Percentiles rank a stretch among this genome's conserved stretches.
phyloP scores from a whole-genome alignment of 805 yeast genomes.

The Spathaspora arborariae region DNA sequence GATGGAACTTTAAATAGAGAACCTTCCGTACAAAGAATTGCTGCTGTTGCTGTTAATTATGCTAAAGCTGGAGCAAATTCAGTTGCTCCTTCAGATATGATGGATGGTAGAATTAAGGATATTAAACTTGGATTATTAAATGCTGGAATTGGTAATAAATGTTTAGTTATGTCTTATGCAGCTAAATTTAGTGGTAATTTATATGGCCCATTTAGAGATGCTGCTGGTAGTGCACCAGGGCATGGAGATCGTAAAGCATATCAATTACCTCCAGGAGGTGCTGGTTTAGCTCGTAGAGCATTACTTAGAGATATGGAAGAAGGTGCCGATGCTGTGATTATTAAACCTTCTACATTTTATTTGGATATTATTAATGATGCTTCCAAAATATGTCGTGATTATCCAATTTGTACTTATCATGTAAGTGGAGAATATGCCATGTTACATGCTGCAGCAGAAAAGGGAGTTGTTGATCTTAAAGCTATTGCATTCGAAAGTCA shows the following conservation, averaged over 20 bases:
- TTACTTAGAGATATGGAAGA: constrained; percentile 79
- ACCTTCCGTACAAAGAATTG: constrained; percentile 72
- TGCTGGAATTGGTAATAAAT: constrained; percentile 79
- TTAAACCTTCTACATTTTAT: constrained; percentile 94
- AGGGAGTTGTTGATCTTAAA: constrained; percentile 85
- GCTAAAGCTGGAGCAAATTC: constrained; percentile 95
- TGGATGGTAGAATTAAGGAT: constrained; percentile 88
- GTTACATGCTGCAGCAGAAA: constrained; percentile 97
- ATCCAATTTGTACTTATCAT: constrained; percentile 92
- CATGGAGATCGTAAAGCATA: constrained; percentile 90
- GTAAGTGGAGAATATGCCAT: constrained; percentile 97
- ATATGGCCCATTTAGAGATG: constrained; percentile 97
- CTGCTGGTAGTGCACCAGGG: constrained; percentile 88
- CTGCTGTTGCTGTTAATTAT: constrained; percentile 92
- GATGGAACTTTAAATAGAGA: constrained; percentile 84
- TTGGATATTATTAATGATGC: constrained; percentile 91
- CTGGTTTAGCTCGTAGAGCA: constrained; percentile 93
- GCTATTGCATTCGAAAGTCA: constrained; percentile 83
- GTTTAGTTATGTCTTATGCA: constrained; percentile 87
- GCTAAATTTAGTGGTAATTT: constrained; percentile 90
- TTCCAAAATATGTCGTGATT: constrained; percentile 69
- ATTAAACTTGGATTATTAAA: constrained; percentile 82
- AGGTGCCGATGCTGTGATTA: constrained; percentile 94
- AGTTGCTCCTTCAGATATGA: constrained; percentile 97
- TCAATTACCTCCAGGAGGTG: constrained; percentile 90